Evolutionary conservation across 805 yeast species (phyloP), one percentile per base, ranked within the genome.

Genomic region (Saccharomycopsis lassenensis): DNA sequence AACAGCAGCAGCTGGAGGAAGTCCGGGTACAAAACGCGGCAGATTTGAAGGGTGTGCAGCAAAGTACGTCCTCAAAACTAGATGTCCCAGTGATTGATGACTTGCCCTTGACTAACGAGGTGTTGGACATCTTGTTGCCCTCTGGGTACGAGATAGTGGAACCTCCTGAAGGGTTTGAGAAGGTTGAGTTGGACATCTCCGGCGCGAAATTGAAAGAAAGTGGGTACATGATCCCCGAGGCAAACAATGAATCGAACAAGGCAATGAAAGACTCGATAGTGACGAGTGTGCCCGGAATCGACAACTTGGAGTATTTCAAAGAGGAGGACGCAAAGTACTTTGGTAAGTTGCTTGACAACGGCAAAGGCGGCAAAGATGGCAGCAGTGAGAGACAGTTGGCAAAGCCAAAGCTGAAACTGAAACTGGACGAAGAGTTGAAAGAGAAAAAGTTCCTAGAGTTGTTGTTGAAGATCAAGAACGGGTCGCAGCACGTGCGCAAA

Each of bases 391-490:
- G n/a, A n/a, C n/a, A n/a, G n/a, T n/a, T n/a, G n/a, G n/a, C n/a
- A n/a, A 53, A 49, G 17, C 43, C 49, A 1, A 56, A 58, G 18
- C 50, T 55, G 1, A 55, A 55, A 2, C 43, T 73, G 17, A 53
- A 74, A 1, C 39, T 57, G 1, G 75, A 68, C 3, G 89, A 80
- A 42, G n/a, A n/a, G n/a, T 56, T 61, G 29, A 67, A 67, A 33
- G 86, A 79, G 46, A 55, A 73, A 6, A 65, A 67, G 34, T 71
- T 82, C 16, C 62, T 81, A 71, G 67, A 67, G 30, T 57, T 84
- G 18, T 57, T 89, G 14, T 55, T 86, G 17, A 71, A 69, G 44
- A 65, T 86, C 28, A 86, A 85, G 50, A 86, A 87, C 54, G 95
- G 95, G 2, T 58, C 75, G 14, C 81, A 82, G 5, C 55, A 63